Conservation (phyloP, 2,329 filamentous ascomycete species). For the Xylaria arbuscula region DNA sequence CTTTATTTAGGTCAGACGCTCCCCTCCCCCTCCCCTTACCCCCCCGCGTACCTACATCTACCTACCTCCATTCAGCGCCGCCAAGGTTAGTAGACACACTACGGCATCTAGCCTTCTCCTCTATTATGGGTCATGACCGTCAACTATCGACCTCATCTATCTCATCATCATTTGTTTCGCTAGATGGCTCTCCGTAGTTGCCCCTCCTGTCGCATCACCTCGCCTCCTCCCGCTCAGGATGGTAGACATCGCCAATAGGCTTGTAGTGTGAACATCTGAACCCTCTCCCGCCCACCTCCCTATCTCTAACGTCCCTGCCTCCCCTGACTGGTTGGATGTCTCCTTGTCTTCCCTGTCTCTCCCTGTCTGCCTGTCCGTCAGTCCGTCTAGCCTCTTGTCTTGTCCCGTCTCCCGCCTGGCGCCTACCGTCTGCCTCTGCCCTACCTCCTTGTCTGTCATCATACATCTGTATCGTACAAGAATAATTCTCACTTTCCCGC, state of each 20-base stretch:
- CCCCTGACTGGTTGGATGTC: not conserved
- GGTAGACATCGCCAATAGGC: slow-evolving; percentile 15
- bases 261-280: not conserved
- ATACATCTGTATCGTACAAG: slow-evolving; percentile 17
- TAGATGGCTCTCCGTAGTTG: slow-evolving; percentile 16
- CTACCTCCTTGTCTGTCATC: not conserved
- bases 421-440: not conserved
- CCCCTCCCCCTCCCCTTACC: not conserved
- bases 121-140: slow-evolving; percentile 30
- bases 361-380: not conserved
- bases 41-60: not conserved
- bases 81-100: not conserved
- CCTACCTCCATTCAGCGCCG: not conserved
- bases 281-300: not conserved
- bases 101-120: slow-evolving; percentile 20
- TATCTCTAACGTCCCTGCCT: not conserved
- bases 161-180: slow-evolving; percentile 26
- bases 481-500: not conserved
- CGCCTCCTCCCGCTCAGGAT: slow-evolving; percentile 26
- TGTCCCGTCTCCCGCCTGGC: not conserved
- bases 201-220: slow-evolving; percentile 29
- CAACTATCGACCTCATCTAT: slow-evolving; percentile 32
- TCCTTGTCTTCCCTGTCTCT: not conserved
- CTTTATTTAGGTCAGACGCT: slow-evolving; percentile 6
- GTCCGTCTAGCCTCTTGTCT: not conserved